Percentiles rank a stretch among this genome's conserved stretches.
Conservation (phyloP, 176 grass and related monocot species). For the Poa annua region DNA sequence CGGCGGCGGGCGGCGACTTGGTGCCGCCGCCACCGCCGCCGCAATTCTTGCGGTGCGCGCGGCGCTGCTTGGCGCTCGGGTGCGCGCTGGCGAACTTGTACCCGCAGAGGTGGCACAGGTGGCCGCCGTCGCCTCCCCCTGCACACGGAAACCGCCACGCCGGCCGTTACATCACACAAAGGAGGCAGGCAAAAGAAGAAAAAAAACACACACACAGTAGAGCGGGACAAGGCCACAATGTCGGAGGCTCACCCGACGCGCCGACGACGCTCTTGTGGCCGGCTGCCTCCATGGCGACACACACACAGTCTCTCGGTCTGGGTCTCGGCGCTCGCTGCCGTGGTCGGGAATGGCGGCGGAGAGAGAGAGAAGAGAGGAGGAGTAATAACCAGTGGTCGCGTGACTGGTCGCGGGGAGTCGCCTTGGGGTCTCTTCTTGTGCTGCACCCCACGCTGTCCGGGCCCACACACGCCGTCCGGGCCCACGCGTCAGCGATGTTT, state of each 20-base stretch:
- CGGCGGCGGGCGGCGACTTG: constrained; percentile 22
- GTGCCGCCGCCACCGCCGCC: constrained; percentile 29
- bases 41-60: constrained; percentile 69
- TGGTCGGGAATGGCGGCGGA: constrained; percentile 34
- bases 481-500: constrained; percentile 13
- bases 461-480: neutral
- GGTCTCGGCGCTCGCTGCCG: neutral
- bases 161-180: constrained; percentile 24
- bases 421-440: neutral
- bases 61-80: constrained; percentile 70
- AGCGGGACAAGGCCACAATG: neutral
- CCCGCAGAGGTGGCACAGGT: constrained; percentile 61
- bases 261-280: constrained; percentile 7
- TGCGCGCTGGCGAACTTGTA: constrained; percentile 57
- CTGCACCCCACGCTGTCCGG: neutral
- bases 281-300: constrained; percentile 40
- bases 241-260: constrained; percentile 11
- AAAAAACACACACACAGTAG: no score
- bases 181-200: neutral
- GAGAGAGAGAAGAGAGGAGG: neutral
- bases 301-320: neutral
- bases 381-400: neutral
- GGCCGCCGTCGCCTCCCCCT: constrained; percentile 17
- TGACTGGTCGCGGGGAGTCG: neutral
- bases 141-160: constrained; percentile 14